Evolutionary conservation across 2,329 filamentous ascomycete species (phyloP).

Genomic region (Fonsecaea erecta): DNA sequence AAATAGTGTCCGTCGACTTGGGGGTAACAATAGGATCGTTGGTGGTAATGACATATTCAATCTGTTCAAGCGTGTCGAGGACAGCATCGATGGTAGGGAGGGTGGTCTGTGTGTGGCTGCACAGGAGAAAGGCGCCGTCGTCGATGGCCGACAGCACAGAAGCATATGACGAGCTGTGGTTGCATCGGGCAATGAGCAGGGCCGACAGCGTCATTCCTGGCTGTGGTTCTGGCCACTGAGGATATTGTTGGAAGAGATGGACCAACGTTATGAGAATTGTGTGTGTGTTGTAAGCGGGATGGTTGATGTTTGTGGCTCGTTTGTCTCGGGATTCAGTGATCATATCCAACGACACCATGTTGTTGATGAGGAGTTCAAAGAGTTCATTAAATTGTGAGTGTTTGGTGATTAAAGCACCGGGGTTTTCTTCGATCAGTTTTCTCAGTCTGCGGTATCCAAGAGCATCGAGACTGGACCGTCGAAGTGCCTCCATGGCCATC

Average conservation of each 20-base stretch:
- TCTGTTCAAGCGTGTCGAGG: constrained; percentile 30
- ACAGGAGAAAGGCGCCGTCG: constrained; percentile 27
- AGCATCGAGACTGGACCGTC: constrained; percentile 30
- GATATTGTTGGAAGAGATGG: constrained; percentile 32
- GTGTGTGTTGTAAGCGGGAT: constrained; percentile 34
- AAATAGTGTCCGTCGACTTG: constrained; percentile 25
- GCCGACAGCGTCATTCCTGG: constrained; percentile 33
- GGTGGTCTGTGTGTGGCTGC: constrained; percentile 17
- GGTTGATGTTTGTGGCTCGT: constrained; percentile 22
- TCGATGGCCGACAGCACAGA: constrained; percentile 26
- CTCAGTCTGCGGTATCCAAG: constrained; percentile 34
- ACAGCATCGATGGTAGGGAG: constrained; percentile 31
- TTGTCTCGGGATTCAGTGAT: constrained; percentile 27
- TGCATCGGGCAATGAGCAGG: constrained; percentile 33
- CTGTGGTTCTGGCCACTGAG: constrained; percentile 33
- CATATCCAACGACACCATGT: constrained; percentile 28
- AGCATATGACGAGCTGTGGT: constrained; percentile 29
- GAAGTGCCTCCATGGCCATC: constrained; percentile 29
- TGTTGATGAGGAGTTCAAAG: constrained; percentile 30
- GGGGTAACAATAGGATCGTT: constrained; percentile 30
- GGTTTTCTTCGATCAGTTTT: constrained; percentile 32
- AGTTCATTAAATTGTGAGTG: constrained; percentile 33
- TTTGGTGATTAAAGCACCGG: constrained; percentile 31
- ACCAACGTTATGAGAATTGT: constrained; percentile 33
- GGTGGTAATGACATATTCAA: constrained; percentile 29